Base-by-base conservation (phyloP, 139 green algal genomes). In the Spirogloea muscicola region DNA sequence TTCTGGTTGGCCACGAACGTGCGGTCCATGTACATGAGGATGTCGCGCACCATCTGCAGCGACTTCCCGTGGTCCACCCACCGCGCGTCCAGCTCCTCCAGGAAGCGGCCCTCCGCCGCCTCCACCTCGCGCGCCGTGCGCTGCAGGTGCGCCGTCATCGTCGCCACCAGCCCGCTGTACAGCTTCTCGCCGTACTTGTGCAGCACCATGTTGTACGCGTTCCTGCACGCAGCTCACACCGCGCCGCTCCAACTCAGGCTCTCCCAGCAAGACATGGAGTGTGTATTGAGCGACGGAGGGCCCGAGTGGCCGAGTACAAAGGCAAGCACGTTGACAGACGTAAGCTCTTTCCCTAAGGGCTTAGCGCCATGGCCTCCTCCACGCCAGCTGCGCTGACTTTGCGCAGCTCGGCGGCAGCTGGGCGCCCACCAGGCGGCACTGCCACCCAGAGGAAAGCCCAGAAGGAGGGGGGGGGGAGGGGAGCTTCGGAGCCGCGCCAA, bases 151-250 rank as follows among this genome's bases (percentile, higher is more conserved):
- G 46, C 29, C 5, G 74, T 89, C 40, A 96, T 86, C 0, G 88
- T 94, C 0, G 73, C 25, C 16, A 87, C 83, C 37, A 99, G 82
- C 2, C 91, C 92, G 1, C 84, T 87, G 81, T 98, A 99, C 18
- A 99, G 85, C 27, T 83, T 76, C 48, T 95, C 88, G 2, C 95
- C 95, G 73, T 91, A 92, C 86, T 96, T 96, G 83, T 98, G 93
- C 39, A 99, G 86, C 29, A 99, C 95, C 92, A 99, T 96, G 84
- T 97, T 97, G 88, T 99, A 99, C 2, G 93, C 95, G 58, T 92
- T 97, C 72, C 94, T 82, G 74, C 16, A 68, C 29, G 10, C 55
- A 64, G 10, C 29, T 41, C 29, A 16, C 55, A 10, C 10, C 43
- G 43, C 43, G 13, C 10, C 43, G 43, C 43, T 16, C 13, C 43